Evolutionary conservation across 352 stramenopile genomes (phyloP).

Genomic region (Phytophthora syringae): DNA sequence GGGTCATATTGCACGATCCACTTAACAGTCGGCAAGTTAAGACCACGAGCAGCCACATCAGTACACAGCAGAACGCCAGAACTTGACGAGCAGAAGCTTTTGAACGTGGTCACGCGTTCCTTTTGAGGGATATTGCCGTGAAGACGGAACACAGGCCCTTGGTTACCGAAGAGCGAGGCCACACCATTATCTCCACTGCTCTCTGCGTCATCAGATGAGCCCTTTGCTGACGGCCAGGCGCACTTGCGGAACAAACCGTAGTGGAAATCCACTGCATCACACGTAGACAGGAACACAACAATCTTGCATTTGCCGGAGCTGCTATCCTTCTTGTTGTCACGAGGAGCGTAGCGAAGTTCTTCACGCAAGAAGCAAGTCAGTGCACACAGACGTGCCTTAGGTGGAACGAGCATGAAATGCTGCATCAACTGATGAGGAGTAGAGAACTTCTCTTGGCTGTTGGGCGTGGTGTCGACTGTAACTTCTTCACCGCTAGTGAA

Average conservation of each 20-base stretch:
- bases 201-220: conserved; percentile 83
- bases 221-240: conserved; percentile 67
- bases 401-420: conserved; percentile 95
- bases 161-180: conserved; percentile 66
- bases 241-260: conserved; percentile 91
- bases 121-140: conserved; percentile 97
- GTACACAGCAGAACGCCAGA: conserved; percentile 97
- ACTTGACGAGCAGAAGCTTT: conserved; percentile 91
- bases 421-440: conserved; percentile 95
- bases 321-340: conserved; percentile 29
- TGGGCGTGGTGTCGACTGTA: conserved; percentile 13
- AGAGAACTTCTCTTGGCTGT: conserved; percentile 75
- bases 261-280: conserved; percentile 97
- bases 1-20: conserved; percentile 99
- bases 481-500: conserved; percentile 25
- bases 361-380: conserved; percentile 93
- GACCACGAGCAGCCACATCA: conserved; percentile 97
- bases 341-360: conserved; percentile 56
- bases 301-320: conserved; percentile 70
- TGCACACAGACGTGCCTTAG: conserved; percentile 93
- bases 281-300: conserved; percentile 98
- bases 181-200: conserved; percentile 65
- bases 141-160: conserved; percentile 80
- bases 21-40: conserved; percentile 98
- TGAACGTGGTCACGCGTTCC: conserved; percentile 96